Evolutionary conservation across 2,329 filamentous ascomycete genomes (phyloP).

Genomic region (Zasmidium angulare): DNA sequence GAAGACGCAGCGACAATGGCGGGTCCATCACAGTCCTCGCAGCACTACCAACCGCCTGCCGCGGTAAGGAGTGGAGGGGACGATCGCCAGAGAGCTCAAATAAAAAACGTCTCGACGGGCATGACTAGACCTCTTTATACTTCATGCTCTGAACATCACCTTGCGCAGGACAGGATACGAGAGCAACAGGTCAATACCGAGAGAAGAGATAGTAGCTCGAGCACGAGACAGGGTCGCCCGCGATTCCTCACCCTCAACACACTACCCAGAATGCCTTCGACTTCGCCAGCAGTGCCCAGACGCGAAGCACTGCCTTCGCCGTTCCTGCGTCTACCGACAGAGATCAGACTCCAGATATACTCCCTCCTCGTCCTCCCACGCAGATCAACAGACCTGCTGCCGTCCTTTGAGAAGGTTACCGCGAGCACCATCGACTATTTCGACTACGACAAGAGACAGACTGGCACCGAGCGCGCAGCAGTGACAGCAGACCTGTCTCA

Average conservation of each 20-base stretch:
- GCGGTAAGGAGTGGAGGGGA: slow-evolving; percentile 2
- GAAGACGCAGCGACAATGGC: neutral
- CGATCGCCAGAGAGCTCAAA: neutral
- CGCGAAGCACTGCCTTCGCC: slow-evolving; percentile 19
- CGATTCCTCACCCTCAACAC: slow-evolving; percentile 17
- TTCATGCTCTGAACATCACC: slow-evolving; percentile 25
- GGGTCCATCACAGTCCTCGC: neutral
- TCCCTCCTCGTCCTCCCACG: slow-evolving; percentile 43
- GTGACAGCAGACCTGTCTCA: slow-evolving; percentile 22
- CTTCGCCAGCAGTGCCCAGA: slow-evolving; percentile 6
- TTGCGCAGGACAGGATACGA: slow-evolving; percentile 6
- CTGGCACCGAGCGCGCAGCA: slow-evolving; percentile 15
- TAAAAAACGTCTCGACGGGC: slow-evolving; percentile 4
- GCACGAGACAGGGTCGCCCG: slow-evolving; percentile 4
- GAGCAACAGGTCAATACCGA: neutral
- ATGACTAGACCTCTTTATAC: slow-evolving; percentile 23
- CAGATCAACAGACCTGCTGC: slow-evolving; percentile 29
- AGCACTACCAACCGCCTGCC: neutral
- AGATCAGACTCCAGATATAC: slow-evolving; percentile 51
- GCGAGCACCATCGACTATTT: slow-evolving; percentile 43
- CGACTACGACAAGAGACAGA: slow-evolving; percentile 37
- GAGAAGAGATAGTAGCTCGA: neutral
- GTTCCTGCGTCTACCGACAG: slow-evolving; percentile 46
- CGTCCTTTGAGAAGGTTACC: slow-evolving; percentile 31
- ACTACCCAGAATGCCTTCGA: slow-evolving; percentile 13